Base-by-base conservation (phyloP, 805 yeast species). In the Schwanniomyces pseudopolymorphus region DNA sequence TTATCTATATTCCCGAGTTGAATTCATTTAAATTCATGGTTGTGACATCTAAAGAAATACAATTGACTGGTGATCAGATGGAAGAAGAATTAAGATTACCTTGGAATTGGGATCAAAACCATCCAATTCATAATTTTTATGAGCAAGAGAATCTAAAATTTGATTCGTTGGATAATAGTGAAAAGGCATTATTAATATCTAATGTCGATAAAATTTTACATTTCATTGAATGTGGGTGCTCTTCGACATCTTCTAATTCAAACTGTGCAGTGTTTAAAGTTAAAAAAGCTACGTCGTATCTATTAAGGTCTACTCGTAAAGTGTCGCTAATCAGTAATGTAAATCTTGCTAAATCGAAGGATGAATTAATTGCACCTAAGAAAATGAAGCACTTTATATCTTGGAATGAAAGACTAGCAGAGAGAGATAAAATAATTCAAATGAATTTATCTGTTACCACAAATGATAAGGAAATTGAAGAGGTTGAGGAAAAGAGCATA, bases 31-130 rank as follows among this genome's bases (percentile, higher is more conserved):
- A 75, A 45, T 83, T 87, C 58, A 70, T 80, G 7, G 72, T 88
- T 8, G 70, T 70, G 24, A 79, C 96, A 0, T 63, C 75, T 1
- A 75, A 71, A 40, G 79, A 79, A 2, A 78, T 91, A 22, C 70
- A 37, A 10, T 51, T 72, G 20, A 55, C 55, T 28, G 45, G 58
- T 2, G 53, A 51, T 6, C 61, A 56, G 2, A 11, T 73, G 43
- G 64, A 74, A 8, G 79, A 83, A 33, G 97, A 91, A 59, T 65
- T 92, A 17, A 77, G 91, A 0, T 64, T 89, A 8, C 80, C 83
- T 1, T 92, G 98, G 98, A 88, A 85, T 49, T 92, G 97, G 96
- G 96, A 90, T 59, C 60, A 66, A 3, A 52, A 69, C 14, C 96
- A 90, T 60, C 96, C 97, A 2, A 86, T 89, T 33, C 67, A 71